These are phyloP conservation scores for Umbellularia californica DNA, from an alignment of 164 flowering plant species.

Conservation along the genomic window DNA sequence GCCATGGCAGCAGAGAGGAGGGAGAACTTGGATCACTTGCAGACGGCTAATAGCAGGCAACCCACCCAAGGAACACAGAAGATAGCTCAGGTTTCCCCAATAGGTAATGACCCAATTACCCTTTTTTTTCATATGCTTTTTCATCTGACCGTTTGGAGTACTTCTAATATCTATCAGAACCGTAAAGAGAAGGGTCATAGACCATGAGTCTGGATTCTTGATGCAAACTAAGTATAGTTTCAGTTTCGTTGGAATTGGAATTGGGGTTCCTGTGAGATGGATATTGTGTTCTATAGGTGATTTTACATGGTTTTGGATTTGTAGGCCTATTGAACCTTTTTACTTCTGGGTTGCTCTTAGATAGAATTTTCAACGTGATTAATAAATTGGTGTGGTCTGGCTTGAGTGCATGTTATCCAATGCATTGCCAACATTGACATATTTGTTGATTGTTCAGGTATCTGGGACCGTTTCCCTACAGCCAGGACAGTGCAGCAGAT, in stretches of 20 bases:
- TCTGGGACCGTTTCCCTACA: constrained; percentile 79
- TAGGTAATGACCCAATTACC: constrained; percentile 24
- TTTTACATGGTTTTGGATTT: not conserved
- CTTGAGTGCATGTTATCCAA: too few species aligned
- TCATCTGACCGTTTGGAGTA: not conserved
- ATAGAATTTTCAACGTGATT: not conserved
- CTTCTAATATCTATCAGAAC: too few species aligned
- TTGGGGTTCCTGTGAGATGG: too few species aligned
- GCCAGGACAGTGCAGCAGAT: constrained; percentile 79
- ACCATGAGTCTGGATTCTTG: too few species aligned
- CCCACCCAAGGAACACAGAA: constrained; percentile 16
- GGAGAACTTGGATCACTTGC: constrained; percentile 57
- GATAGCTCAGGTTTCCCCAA: constrained; percentile 29
- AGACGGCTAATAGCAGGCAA: constrained; percentile 30
- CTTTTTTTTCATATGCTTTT: not conserved
- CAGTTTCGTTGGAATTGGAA: too few species aligned
- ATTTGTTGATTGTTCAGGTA: constrained; percentile 28
- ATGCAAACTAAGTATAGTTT: too few species aligned
- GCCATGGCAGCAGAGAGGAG: constrained; percentile 40
- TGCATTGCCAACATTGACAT: not conserved
- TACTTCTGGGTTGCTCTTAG: not conserved
- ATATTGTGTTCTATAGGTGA: too few species aligned
- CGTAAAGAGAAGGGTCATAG: too few species aligned
- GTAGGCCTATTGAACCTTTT: not conserved
- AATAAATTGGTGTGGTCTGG: not conserved